Evolutionary conservation across 2,329 filamentous ascomycete genomes (phyloP), one percentile per base, ranked within the genome.

Genomic region (Diaporthe vaccinii): DNA sequence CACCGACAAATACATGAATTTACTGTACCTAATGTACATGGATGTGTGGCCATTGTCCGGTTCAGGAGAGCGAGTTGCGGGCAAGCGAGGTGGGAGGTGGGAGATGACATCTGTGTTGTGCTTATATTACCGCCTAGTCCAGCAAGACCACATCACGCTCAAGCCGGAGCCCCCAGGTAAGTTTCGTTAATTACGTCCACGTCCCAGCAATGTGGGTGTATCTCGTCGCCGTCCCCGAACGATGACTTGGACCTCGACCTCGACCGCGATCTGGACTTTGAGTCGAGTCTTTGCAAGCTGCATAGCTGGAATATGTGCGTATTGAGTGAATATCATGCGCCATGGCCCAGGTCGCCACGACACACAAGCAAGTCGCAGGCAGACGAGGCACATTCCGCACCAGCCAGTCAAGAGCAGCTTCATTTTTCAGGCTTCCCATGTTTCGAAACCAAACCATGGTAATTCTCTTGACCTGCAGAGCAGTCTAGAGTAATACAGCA

Each of bases 131-230:
- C 34, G 49, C 34, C 34, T 25, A 65, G 61, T 49, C 61, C 25
- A 41, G 22, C 65, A 31, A 68, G 31, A 51, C 44, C 44, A 31
- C 8, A 17, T 22, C 44, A 39, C 5, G 62, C 41, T 68, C 62
- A 51, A 39, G 62, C 44, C 62, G 44, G 22, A 68, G 62, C 62
- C n/a, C 59, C 59, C 59, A 44, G n/a, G 59, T 34, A 68, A 22
- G 49, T 55, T 55, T 68, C 65, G 49, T 69, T 69, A 69, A 69
- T 69, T 69, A 69, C 65, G 65, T 68, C 65, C 31, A 25, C 65
- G 65, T 39, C 17, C 65, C 65, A 51, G 62, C 46, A 55, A 39
- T 55, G 65, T 69, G 49, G 65, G 65, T 69, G 65, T 39, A 53
- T 41, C 34, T 20, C 49, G 49, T 55, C 65, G 65, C 65, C 46